phyloP scores from a whole-genome alignment of 139 green algal genomes.

The Coccomyxa sp. region DNA sequence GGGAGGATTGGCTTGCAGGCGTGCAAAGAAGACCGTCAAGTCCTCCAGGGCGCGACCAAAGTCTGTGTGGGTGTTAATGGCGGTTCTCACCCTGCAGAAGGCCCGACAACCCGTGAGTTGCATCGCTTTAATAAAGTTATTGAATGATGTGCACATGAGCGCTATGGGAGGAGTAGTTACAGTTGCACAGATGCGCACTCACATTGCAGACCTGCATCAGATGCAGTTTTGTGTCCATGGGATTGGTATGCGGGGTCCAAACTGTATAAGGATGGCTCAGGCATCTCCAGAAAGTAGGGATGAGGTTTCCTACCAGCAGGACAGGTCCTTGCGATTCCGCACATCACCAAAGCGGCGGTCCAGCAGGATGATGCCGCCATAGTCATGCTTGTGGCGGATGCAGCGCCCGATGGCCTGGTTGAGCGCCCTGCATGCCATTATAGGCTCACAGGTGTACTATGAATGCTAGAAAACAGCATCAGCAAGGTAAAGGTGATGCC shows the following conservation, averaged over 20 bases:
- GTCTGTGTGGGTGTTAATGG: slow-evolving; percentile 23
- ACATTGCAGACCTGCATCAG: background rate
- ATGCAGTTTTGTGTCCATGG: background rate
- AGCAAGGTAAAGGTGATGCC: no score
- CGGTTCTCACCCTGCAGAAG: slow-evolving; percentile 22
- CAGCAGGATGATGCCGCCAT: slow-evolving; percentile 90
- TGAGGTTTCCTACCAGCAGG: slow-evolving; percentile 45
- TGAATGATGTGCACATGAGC: background rate
- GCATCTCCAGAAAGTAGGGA: background rate
- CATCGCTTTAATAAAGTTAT: background rate
- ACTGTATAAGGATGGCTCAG: background rate
- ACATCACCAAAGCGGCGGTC: slow-evolving; percentile 73
- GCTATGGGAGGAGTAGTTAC: no score
- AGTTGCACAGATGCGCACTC: background rate
- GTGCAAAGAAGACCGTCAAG: slow-evolving; percentile 49
- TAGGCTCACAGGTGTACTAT: no score
- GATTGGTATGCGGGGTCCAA: background rate
- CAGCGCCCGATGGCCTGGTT: slow-evolving; percentile 84
- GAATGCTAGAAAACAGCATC: no score
- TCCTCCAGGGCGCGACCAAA: slow-evolving; percentile 31
- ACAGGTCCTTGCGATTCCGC: slow-evolving; percentile 50
- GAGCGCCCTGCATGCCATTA: slow-evolving; percentile 19
- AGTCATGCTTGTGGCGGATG: slow-evolving; percentile 92
- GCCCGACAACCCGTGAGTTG: background rate
- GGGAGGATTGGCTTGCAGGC: slow-evolving; percentile 48